Evolutionary conservation across 2,329 filamentous ascomycete species (phyloP), one percentile per base, ranked within the genome.

Genomic region (Orbilia oligospora): DNA sequence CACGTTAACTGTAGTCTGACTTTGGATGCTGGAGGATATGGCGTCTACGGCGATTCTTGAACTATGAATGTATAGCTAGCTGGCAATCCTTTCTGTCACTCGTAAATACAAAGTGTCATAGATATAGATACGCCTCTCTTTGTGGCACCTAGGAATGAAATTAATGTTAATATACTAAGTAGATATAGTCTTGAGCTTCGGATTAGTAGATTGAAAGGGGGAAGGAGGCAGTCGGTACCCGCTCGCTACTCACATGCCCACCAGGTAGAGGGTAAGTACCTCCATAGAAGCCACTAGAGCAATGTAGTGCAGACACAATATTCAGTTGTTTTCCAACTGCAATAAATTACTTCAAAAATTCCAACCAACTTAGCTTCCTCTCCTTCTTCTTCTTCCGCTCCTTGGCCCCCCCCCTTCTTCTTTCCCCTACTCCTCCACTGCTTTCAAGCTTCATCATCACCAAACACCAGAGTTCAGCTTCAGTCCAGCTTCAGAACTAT

Each of bases 1-100:
- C 12, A 48, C 27, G 6, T 30, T 30, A 6, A 30, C 12, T 46
- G 14, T 51, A 24, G 5, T 30, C 36, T 5, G 38, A 36, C 8
- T 66, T 49, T 49, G 30, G n/a, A 22, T 49, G 44, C 44, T 22
- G 27, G 63, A n/a, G 36, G 61, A 36, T 49, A 48, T 24, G 41
- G 51, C 51, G 56, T 61, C 56, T 41, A 22, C 44, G 56, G 56
- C 33, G 30, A 53, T 67, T 41, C 16, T 49, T 30, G 38, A 44
- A 33, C 46, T 14, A 53, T 36, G 55, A 33, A 33, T 20, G 22
- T 41, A 20, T 6, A 22, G n/a, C n/a, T 61, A 44, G 55, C 55
- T 2, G 8, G 14, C 12, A 58, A 30, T 16, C n/a, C 9, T n/a
- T 24, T 41, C 33, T 41, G 33, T 58, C 55, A 56, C 8, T 27